Evolutionary conservation across 202 grass and related monocot species (phyloP).

Genomic region (Saccharum hybrid): DNA sequence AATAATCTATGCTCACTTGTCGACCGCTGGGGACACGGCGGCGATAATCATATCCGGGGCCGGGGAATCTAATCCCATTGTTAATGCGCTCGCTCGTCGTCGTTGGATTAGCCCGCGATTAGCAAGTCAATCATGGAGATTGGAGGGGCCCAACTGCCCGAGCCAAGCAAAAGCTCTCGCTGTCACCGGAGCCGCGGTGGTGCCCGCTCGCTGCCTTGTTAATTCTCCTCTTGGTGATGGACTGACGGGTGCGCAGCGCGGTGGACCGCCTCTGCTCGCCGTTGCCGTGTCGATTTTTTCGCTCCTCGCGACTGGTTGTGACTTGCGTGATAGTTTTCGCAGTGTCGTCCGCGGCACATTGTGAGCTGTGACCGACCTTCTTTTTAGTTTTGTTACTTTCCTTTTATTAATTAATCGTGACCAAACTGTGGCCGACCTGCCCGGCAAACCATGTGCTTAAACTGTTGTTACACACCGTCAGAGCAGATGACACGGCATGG

Average conservation of each 20-base stretch:
- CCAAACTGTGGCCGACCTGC: not conserved
- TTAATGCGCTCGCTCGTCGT: not conserved
- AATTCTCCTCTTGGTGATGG: not conserved
- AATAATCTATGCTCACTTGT: conserved; percentile 17
- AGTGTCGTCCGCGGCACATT: not conserved
- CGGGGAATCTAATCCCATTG: conserved; percentile 4
- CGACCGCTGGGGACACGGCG: not conserved
- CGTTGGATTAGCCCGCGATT: conserved; percentile 1
- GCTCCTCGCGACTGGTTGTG: no score
- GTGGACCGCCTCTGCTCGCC: not conserved
- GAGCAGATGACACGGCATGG: conserved; percentile 28
- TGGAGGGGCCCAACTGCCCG: not conserved
- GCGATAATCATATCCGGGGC: not conserved
- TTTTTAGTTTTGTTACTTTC: no score
- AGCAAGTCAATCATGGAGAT: conserved; percentile 5
- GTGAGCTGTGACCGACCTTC: not conserved
- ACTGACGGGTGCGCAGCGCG: not conserved
- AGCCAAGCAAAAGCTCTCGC: not conserved
- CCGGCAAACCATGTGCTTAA: conserved; percentile 15
- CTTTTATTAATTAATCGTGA: no score
- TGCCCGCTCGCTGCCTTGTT: not conserved
- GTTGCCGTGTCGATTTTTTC: not conserved
- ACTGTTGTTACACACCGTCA: not conserved
- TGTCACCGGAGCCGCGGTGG: conserved; percentile 19
- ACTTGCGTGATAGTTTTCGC: no score